Base-by-base conservation (phyloP, 306 rosid species). In the Medicago lupulina region DNA sequence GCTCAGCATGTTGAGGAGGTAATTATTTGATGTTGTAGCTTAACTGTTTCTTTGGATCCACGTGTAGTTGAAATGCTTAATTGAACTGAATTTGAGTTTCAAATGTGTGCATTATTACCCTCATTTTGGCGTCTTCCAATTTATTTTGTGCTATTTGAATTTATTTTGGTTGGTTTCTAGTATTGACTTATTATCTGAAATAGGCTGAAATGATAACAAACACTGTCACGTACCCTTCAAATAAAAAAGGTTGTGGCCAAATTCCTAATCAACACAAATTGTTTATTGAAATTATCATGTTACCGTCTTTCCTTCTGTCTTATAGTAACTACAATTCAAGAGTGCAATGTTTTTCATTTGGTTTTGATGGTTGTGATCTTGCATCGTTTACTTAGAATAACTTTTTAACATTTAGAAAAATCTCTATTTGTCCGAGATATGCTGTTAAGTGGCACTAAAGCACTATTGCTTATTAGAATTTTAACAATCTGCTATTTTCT, bases 1-100 rank as follows among this genome's bases (percentile, higher is more conserved):
- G 97, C 97, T 38, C 93, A 87, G 57, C 97, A 92, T 57, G 96
- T 92, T 58, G 97, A 92, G 69, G 97, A 92, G 97, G 97, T 92
- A 83, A 63, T 19, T 1, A 44, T 31, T 9, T 40, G 15, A 5
- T 49, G 8, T 50, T 19, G 9, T 47, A 0, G 0, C 7, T 6
- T 3, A 58, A 25, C 51, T 19, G 14, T 46, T 76, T 13, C 13
- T 18, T 62, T 21, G 17, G 43, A 43, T 23, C 15, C n/a, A 3
- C 11, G 5, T 1, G 41, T 36, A 43, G 57, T 57, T 73, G 11
- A 19, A 15, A 51, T 58, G 15, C 11, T 54, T 4, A 36, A 53
- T 8, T 1, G 19, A 7, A 11, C 4, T 51, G 21, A 51, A 51
- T 9, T 3, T 11, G 13, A 14, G 34, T 3, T 15, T 57, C 25